Percentiles rank a stretch among this genome's conserved stretches.
Evolutionary conservation across 2,329 filamentous ascomycete genomes (phyloP).

Genomic region (Xylariales sp.): DNA sequence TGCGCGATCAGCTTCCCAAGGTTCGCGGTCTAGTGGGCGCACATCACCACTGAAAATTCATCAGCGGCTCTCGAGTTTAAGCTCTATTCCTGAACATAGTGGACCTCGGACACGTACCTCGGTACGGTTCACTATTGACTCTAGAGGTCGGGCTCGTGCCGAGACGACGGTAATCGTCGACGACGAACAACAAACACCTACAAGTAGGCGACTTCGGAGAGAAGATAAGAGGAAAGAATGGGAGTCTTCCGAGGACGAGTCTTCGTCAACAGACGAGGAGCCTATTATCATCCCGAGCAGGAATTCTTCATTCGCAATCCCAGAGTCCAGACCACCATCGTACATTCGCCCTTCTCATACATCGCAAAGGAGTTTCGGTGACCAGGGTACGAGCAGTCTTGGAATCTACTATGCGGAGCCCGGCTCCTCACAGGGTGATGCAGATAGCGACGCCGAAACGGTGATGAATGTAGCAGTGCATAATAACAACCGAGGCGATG

Average conservation of each 20-base stretch:
- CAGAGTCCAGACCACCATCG: slow-evolving; percentile 62
- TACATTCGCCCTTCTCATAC: slow-evolving; percentile 59
- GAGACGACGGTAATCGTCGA: slow-evolving; percentile 61
- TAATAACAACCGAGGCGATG: slow-evolving; percentile 61
- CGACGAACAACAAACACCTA: slow-evolving; percentile 44
- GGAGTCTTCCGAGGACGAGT: slow-evolving; percentile 62
- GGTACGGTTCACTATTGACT: slow-evolving; percentile 72
- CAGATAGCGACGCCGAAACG: slow-evolving; percentile 70
- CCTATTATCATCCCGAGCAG: slow-evolving; percentile 73
- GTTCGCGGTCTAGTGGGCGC: slow-evolving; percentile 58
- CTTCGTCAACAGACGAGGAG: slow-evolving; percentile 72
- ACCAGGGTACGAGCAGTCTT: slow-evolving; percentile 59
- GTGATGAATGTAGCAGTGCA: slow-evolving; percentile 60
- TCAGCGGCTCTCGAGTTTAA: slow-evolving; percentile 63
- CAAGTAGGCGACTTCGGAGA: slow-evolving; percentile 39
- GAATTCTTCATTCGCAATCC: slow-evolving; percentile 67
- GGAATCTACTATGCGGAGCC: slow-evolving; percentile 53
- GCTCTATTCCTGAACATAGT: slow-evolving; percentile 68
- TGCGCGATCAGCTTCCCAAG: slow-evolving; percentile 51
- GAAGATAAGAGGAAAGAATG: slow-evolving; percentile 50
- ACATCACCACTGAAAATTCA: slow-evolving; percentile 66
- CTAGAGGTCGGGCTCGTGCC: slow-evolving; percentile 68
- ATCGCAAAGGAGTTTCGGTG: slow-evolving; percentile 61
- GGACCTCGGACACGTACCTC: slow-evolving; percentile 62
- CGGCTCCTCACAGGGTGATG: slow-evolving; percentile 51